Evolutionary conservation across 2,329 filamentous ascomycete species (phyloP).

Genomic region (Sporothrix globosa): DNA sequence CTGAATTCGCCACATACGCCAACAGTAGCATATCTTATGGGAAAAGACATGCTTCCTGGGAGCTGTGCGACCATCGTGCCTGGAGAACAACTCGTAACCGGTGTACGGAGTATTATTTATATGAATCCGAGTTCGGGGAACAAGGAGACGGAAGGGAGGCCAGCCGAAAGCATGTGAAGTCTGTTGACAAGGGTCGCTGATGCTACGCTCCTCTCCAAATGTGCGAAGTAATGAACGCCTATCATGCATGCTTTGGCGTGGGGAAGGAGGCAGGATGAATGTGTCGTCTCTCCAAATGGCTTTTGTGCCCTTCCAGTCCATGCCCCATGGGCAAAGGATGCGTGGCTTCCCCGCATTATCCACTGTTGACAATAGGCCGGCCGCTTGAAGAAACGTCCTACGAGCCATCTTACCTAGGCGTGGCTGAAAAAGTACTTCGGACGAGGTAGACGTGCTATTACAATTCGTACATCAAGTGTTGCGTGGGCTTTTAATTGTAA

Average conservation of each 20-base stretch:
- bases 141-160: neutral
- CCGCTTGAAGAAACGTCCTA: neutral
- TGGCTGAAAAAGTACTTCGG: too few relatives aligned
- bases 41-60: too few relatives aligned
- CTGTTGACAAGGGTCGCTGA: neutral
- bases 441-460: neutral
- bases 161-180: slow-evolving; percentile 17
- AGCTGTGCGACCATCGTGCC: too few relatives aligned
- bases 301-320: neutral
- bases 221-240: neutral
- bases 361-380: neutral
- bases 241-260: neutral
- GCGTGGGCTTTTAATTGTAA: too few relatives aligned
- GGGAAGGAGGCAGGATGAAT: neutral
- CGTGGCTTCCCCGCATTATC: slow-evolving; percentile 4
- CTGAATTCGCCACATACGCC: too few relatives aligned
- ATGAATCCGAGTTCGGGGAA: neutral
- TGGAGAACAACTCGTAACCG: neutral
- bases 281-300: neutral
- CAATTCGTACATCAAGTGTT: too few relatives aligned
- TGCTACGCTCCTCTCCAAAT: neutral
- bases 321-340: neutral
- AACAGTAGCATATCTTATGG: too few relatives aligned
- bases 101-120: too few relatives aligned
- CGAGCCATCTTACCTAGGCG: neutral